Percentiles rank a stretch among this genome's conserved stretches.
phyloP scores from a whole-genome alignment of 805 yeast genomes.

The Jamesozyma jinghongensis region DNA sequence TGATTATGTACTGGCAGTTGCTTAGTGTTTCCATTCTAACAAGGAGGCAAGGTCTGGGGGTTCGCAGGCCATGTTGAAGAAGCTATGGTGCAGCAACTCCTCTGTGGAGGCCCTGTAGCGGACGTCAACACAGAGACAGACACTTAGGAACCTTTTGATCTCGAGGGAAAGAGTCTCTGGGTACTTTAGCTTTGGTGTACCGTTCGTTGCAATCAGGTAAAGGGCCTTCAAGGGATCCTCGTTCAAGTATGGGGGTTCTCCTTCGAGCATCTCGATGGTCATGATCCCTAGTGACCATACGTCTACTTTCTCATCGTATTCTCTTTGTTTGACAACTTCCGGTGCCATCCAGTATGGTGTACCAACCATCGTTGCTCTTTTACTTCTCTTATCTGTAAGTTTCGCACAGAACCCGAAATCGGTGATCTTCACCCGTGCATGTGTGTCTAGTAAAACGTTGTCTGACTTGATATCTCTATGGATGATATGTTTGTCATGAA shows the following conservation, averaged over 20 bases:
- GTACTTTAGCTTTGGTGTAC: slow-evolving; percentile 88
- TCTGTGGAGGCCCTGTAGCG: slow-evolving; percentile 84
- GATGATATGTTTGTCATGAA: slow-evolving; percentile 86
- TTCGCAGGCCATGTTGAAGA: slow-evolving; percentile 54
- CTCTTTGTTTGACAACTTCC: slow-evolving; percentile 91
- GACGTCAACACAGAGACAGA: slow-evolving; percentile 91
- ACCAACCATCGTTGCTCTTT: slow-evolving; percentile 97
- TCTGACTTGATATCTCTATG: slow-evolving; percentile 97
- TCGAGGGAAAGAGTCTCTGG: slow-evolving; percentile 74
- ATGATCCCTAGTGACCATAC: slow-evolving; percentile 98
- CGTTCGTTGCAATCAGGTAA: slow-evolving; percentile 90
- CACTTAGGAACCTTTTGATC: slow-evolving; percentile 77
- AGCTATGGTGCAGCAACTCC: slow-evolving; percentile 71
- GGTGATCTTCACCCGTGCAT: slow-evolving; percentile 84
- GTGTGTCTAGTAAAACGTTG: slow-evolving; percentile 73
- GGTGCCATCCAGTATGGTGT: slow-evolving; percentile 99
- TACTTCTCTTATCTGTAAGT: slow-evolving; percentile 68
- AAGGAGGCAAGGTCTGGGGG: slow-evolving; percentile 51
- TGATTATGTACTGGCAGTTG: too few species aligned
- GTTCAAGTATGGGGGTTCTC: slow-evolving; percentile 95
- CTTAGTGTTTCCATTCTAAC: slow-evolving; percentile 40
- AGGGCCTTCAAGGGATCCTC: slow-evolving; percentile 93
- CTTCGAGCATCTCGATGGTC: slow-evolving; percentile 98
- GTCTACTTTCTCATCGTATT: slow-evolving; percentile 94
- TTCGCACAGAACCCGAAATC: slow-evolving; percentile 98